phyloP scores from a whole-genome alignment of 2,329 filamentous ascomycete species.

The Seiridium unicorne region DNA sequence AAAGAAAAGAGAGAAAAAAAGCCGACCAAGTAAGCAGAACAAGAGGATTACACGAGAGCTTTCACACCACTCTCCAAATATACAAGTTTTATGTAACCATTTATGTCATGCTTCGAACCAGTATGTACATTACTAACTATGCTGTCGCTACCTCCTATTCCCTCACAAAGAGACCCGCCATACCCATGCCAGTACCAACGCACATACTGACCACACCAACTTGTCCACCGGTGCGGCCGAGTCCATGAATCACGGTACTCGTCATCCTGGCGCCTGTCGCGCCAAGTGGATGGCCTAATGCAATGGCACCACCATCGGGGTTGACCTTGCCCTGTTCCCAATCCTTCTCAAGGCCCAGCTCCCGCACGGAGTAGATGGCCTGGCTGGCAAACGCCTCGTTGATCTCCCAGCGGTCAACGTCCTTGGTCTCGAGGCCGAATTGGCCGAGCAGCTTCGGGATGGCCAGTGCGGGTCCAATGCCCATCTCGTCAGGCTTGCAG shows the following conservation, averaged over 20 bases:
- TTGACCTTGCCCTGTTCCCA: conserved; percentile 73
- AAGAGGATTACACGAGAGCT: background rate
- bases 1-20: too few relatives aligned
- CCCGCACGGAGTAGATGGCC: conserved; percentile 68
- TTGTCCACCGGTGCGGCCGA: conserved; percentile 67
- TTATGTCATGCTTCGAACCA: background rate
- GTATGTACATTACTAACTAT: background rate
- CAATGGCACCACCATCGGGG: conserved; percentile 89
- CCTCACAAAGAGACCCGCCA: conserved; percentile 66
- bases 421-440: conserved; percentile 62
- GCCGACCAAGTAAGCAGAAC: background rate
- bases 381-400: conserved; percentile 79
- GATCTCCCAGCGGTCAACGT: conserved; percentile 88
- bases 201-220: conserved; percentile 92
- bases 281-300: conserved; percentile 87
- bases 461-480: conserved; percentile 80
- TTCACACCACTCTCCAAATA: background rate
- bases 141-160: conserved; percentile 41
- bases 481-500: conserved; percentile 90
- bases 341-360: conserved; percentile 62
- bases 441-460: conserved; percentile 78
- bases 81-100: conserved; percentile 1
- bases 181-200: conserved; percentile 78
- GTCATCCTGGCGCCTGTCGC: conserved; percentile 84
- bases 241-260: conserved; percentile 66